Percentiles rank a stretch among this genome's conserved stretches.
These are phyloP conservation scores for Arachnopeziza araneosa DNA, from an alignment of 2,329 filamentous ascomycete species.

Conservation along the genomic window DNA sequence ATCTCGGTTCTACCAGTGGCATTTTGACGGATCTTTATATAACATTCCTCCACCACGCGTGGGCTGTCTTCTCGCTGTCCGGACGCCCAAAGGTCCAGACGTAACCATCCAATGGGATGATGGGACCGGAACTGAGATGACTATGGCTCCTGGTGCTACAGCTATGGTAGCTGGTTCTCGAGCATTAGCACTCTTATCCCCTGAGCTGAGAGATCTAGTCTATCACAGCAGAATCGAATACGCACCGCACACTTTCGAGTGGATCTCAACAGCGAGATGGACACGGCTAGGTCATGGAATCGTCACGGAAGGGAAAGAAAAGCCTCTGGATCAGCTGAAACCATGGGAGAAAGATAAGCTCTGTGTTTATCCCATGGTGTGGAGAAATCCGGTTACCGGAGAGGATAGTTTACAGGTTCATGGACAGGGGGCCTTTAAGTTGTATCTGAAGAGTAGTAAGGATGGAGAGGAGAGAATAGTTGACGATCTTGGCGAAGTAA, in stretches of 20 bases:
- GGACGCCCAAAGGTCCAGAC: slow-evolving; percentile 30
- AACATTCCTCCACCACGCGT: slow-evolving; percentile 33
- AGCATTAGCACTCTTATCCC: slow-evolving; percentile 24
- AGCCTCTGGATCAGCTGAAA: slow-evolving; percentile 29
- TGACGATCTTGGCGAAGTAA: slow-evolving; percentile 28
- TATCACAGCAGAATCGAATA: slow-evolving; percentile 33
- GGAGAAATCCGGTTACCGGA: slow-evolving; percentile 32
- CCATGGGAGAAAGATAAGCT: slow-evolving; percentile 28
- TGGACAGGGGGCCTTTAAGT: slow-evolving; percentile 32
- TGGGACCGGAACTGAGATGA: slow-evolving; percentile 31
- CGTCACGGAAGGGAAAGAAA: slow-evolving; percentile 24
- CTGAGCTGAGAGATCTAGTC: slow-evolving; percentile 25
- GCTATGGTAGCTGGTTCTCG: slow-evolving; percentile 29
- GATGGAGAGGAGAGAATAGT: slow-evolving; percentile 24
- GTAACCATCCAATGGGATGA: slow-evolving; percentile 31
- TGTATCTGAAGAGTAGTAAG: slow-evolving; percentile 30
- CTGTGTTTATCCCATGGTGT: slow-evolving; percentile 34
- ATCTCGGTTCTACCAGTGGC: slow-evolving; percentile 34
- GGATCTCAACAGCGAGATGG: slow-evolving; percentile 34
- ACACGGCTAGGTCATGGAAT: slow-evolving; percentile 31
- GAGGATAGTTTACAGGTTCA: slow-evolving; percentile 31
- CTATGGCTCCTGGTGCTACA: slow-evolving; percentile 31
- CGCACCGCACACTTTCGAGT: slow-evolving; percentile 34
- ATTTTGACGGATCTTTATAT: slow-evolving; percentile 33
- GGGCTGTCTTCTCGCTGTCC: slow-evolving; percentile 33